Conservation (phyloP, 495 filamentous ascomycete genomes). For the Halenospora varia region DNA sequence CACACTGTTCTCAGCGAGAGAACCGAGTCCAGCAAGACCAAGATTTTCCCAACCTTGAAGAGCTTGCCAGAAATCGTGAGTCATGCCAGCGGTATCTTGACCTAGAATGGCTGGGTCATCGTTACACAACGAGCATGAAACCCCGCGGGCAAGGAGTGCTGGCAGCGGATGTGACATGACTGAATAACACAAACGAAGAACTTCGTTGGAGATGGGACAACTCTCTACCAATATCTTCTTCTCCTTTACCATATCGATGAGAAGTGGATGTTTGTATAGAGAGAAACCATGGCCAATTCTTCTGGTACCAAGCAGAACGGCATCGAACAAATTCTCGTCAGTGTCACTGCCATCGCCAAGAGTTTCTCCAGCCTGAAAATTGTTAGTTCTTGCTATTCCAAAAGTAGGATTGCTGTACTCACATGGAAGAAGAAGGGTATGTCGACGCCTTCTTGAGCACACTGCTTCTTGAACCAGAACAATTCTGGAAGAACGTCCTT, state of each 20-base stretch:
- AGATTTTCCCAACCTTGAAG: conserved; percentile 63
- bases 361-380: conserved; percentile 63
- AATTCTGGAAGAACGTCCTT: conserved; percentile 74
- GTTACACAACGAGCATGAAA: conserved; percentile 71
- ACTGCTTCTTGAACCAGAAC: conserved; percentile 89
- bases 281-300: conserved; percentile 87
- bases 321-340: conserved; percentile 88
- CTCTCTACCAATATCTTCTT: conserved; percentile 84
- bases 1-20: conserved; percentile 88
- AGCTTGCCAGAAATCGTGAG: conserved; percentile 89
- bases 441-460: conserved; percentile 69
- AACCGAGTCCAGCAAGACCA: conserved; percentile 75
- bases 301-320: conserved; percentile 78
- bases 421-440: conserved; percentile 96
- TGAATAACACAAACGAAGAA: conserved; percentile 69
- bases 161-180: conserved; percentile 80
- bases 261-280: conserved; percentile 85
- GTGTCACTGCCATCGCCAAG: conserved; percentile 71
- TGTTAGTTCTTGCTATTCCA: too few relatives aligned
- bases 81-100: conserved; percentile 70
- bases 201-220: conserved; percentile 82
- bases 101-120: conserved; percentile 83
- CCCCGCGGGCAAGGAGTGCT: conserved; percentile 78
- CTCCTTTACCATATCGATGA: conserved; percentile 82
- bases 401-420: too few relatives aligned